Percentiles rank a stretch among this genome's conserved stretches.
These are phyloP conservation scores for Davidsoniella virescens DNA, from an alignment of 2,329 filamentous ascomycete genomes.

Conservation along the genomic window DNA sequence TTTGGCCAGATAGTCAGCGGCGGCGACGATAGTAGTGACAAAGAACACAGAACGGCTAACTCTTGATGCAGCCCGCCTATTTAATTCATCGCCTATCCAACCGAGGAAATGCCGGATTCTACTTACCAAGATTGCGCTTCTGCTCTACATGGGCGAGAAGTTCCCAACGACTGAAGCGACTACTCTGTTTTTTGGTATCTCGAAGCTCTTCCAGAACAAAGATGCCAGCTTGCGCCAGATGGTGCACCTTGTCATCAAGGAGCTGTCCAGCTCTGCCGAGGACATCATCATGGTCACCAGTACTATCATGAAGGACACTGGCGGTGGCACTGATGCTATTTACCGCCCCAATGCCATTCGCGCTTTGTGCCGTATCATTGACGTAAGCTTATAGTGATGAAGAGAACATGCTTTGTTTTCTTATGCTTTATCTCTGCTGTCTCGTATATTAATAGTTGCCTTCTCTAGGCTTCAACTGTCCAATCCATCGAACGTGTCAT, in stretches of 20 bases:
- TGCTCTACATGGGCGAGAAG: constrained; percentile 91
- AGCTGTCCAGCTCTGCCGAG: constrained; percentile 85
- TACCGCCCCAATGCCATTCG: constrained; percentile 93
- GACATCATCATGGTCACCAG: constrained; percentile 99
- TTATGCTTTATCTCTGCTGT: not conserved
- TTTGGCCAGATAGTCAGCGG: not conserved
- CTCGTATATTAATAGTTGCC: not conserved
- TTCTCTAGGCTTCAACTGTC: constrained; percentile 64
- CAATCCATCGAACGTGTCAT: constrained; percentile 96
- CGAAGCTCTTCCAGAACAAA: constrained; percentile 98
- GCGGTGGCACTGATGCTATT: constrained; percentile 81
- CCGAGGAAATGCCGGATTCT: constrained; percentile 95
- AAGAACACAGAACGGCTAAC: not conserved
- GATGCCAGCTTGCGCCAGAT: constrained; percentile 96
- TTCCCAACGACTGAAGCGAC: constrained; percentile 97
- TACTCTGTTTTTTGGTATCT: constrained; percentile 95
- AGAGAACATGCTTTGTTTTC: not conserved
- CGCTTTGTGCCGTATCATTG: constrained; percentile 89
- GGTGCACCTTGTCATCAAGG: constrained; percentile 97
- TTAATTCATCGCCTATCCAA: constrained; percentile 94
- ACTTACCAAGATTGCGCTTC: constrained; percentile 88
- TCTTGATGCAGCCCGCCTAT: constrained; percentile 61
- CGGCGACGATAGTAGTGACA: not conserved
- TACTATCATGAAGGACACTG: constrained; percentile 99
- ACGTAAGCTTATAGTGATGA: constrained; percentile 41